Base-by-base conservation (phyloP, 1,139 yeast species). In the Yamadazyma oceani region DNA sequence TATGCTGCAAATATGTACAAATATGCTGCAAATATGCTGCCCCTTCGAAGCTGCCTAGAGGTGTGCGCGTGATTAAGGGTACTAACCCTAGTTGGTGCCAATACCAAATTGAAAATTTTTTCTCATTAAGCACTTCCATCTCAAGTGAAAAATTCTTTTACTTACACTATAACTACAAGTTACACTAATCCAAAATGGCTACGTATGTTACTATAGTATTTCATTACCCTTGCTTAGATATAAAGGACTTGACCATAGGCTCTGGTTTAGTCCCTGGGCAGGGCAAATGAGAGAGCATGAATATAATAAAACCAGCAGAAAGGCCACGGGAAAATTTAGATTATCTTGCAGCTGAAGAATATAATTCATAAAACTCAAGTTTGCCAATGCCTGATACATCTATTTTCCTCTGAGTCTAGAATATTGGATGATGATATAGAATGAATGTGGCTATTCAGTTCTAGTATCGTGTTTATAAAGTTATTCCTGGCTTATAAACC, bases 341-440 rank as follows among this genome's bases (percentile, higher is more conserved):
- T 65, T 66, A 61, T 66, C 73, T 66, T 66, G 73, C 73, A 66
- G 73, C 51, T 48, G 54, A 47, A 45, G 21, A 19, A 19, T 19
- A 19, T 19, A 5, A 19, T 19, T 42, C 48, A 51, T 42, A 40
- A 48, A 49, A 52, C 56, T 54, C 59, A 60, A 51, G 21, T 27
- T 49, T 58, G 73, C 74, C 72, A 53, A 68, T 68, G 74, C 73
- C 67, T 66, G 73, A 66, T 63, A 60, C 49, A 64, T 69, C 75
- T 68, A 71, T 62, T 67, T 67, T 68, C 73, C 71, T 69, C 73
- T 69, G 75, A 58, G 72, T 57, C 50, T 42, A 41, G 43, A 41
- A 31, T 39, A 39, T 41, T 48, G 51, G 48, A 55, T 60, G 69
- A 10, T 52, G 66, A 58, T 51, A 41, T 54, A 45, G 72, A 67